These are phyloP conservation scores for Euphorbia tirucalli DNA, from an alignment of 345 rosid species.

Conservation along the genomic window DNA sequence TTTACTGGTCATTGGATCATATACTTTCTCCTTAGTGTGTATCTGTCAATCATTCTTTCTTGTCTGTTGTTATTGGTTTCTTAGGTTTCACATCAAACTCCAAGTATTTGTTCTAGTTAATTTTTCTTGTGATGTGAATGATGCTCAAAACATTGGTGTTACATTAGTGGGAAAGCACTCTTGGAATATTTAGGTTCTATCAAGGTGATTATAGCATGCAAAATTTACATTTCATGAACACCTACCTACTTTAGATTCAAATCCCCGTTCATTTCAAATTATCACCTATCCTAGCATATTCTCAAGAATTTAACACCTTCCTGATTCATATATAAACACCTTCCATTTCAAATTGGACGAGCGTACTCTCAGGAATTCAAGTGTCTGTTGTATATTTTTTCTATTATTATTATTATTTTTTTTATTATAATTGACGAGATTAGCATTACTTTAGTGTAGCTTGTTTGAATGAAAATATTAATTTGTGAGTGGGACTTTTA, in stretches of 20 bases:
- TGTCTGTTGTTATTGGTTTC: neutral
- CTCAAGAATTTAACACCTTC: neutral
- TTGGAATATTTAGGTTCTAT: neutral
- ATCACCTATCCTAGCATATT: neutral
- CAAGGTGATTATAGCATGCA: neutral
- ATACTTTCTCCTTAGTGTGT: neutral
- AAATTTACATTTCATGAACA: neutral
- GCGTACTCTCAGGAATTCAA: neutral
- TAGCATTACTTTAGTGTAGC: neutral
- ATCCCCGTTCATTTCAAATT: neutral
- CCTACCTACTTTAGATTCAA: neutral
- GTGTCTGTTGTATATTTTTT: neutral
- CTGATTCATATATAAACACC: neutral
- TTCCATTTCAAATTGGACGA: neutral
- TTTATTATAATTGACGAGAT: neutral
- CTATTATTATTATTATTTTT: neutral
- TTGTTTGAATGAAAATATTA: constrained; percentile 29
- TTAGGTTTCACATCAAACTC: neutral
- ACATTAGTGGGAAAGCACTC: neutral
- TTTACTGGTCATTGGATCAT: neutral
- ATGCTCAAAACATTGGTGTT: constrained; percentile 1
- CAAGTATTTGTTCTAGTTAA: neutral
- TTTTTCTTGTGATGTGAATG: neutral
- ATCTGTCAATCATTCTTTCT: neutral
- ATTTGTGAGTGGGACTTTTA: neutral